Base-by-base conservation (phyloP, 176 grass and related monocot species). In the Aegilops sharonensis region DNA sequence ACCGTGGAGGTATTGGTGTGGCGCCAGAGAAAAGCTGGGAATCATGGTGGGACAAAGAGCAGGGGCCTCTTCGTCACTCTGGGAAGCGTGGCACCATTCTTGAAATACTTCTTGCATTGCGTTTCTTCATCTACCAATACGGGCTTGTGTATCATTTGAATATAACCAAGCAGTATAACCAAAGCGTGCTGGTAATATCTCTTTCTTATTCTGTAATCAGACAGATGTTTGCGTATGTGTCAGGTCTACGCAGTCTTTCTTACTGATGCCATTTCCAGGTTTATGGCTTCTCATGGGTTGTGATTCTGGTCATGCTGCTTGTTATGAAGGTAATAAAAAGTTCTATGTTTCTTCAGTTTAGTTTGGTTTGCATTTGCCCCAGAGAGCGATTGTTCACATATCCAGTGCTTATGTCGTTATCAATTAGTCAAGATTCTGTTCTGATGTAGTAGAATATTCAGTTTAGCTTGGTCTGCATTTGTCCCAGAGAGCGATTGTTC, bases 11-110 rank as follows among this genome's bases (percentile, higher is more conserved):
- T 76, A 99, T 99, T 29, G 97, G 97, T 80, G 97, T 99, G 25
- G 79, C 76, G 10, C 88, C 92, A 23, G 90, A 90, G 20, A 99
- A 94, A 80, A 99, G 97, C 68, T 99, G 97, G 97, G 97, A 99
- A 78, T 99, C 97, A 7, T 99, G 97, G 97, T 99, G 97, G 97
- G 97, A 99, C 18, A 96, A 90, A 70, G 94, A 99, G 79, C 92
- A 99, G 65, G 97, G 95, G 50, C 97, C 94, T 87, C 92, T 99
- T 75, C 88, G 84, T 8, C 63, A 96, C 64, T 93, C 97, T 34
- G 97, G 97, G 65, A 99, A 96, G 77, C 90, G 97, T 79, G 97
- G 97, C 37, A 91, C 90, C 40, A 34, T 96, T 78, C 59, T 91
- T 35, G 97, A 99, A 77, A 96, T 99, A 92, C 65, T 94, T 61